Conservation (phyloP, 2,329 filamentous ascomycete species). For the Colletotrichum sp. region DNA sequence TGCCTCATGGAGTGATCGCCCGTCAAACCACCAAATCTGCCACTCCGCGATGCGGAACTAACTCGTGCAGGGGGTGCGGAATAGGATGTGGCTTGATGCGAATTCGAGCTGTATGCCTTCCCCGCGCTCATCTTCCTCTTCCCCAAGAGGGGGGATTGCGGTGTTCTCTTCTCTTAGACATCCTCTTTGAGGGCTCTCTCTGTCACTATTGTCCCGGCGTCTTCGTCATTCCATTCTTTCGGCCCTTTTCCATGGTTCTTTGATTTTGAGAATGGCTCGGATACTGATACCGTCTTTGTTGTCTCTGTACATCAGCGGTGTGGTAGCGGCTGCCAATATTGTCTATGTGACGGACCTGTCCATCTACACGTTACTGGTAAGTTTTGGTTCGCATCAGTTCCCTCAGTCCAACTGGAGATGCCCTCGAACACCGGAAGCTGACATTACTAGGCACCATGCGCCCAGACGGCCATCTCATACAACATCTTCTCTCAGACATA, state of each 20-base stretch:
- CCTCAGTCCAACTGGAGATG: background rate
- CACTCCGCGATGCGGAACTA: background rate
- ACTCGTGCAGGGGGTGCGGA: background rate
- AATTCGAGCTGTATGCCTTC: background rate
- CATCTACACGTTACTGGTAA: slow-evolving; percentile 46
- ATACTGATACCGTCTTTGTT: background rate
- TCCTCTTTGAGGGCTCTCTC: background rate
- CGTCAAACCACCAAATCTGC: background rate
- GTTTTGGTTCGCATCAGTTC: background rate
- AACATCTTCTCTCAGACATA: slow-evolving; percentile 48
- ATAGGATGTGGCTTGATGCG: background rate
- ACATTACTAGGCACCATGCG: slow-evolving; percentile 53
- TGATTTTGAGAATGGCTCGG: background rate
- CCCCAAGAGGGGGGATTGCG: background rate
- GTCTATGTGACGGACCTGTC: slow-evolving; percentile 50
- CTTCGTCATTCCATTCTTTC: background rate
- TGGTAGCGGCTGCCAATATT: slow-evolving; percentile 25
- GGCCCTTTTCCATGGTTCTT: background rate
- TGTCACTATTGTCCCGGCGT: background rate
- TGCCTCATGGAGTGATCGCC: background rate
- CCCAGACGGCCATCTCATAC: slow-evolving; percentile 47
- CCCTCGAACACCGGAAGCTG: background rate
- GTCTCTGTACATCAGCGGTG: background rate
- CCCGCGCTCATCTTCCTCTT: background rate
- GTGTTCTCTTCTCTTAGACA: background rate